These are phyloP conservation scores for Arachis hypogaea DNA, from an alignment of 306 rosid species.

Conservation along the genomic window DNA sequence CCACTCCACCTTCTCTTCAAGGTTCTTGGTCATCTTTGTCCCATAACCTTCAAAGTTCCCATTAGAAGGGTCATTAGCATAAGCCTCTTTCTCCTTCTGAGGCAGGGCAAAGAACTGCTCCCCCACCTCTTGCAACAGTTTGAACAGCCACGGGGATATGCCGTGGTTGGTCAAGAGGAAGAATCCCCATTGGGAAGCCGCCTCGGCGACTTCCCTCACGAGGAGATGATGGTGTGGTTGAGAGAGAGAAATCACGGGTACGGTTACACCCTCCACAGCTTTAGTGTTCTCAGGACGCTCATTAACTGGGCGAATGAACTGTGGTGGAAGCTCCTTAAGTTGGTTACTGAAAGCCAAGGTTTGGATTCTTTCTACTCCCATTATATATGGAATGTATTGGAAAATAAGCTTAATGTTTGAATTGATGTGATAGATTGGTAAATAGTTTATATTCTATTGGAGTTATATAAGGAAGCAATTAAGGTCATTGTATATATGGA, in stretches of 20 bases:
- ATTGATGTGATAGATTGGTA: background rate
- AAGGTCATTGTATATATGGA: background rate
- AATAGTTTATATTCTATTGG: background rate
- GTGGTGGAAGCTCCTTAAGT: conserved; percentile 38
- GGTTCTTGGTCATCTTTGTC: conserved; percentile 64
- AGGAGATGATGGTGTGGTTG: conserved; percentile 24
- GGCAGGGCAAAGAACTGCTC: conserved; percentile 54
- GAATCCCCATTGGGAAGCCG: conserved; percentile 59
- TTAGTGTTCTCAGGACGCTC: conserved; percentile 48
- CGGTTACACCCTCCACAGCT: conserved; percentile 39
- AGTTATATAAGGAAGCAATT: no score
- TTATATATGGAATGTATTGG: background rate
- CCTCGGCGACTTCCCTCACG: conserved; percentile 37
- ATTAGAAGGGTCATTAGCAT: conserved; percentile 59
- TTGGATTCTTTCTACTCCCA: conserved; percentile 46
- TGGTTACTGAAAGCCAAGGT: conserved; percentile 10
- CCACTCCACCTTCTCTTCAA: conserved; percentile 68
- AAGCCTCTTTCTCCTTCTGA: conserved; percentile 56
- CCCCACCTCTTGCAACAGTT: conserved; percentile 56
- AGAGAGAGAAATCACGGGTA: conserved; percentile 43
- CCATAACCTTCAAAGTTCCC: conserved; percentile 70
- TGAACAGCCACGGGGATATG: conserved; percentile 47
- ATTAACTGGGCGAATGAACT: conserved; percentile 38
- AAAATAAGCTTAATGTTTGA: no score
- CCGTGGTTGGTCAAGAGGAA: conserved; percentile 60